phyloP scores from a whole-genome alignment of 2,329 filamentous ascomycete genomes.

The Blumeriella jaapii region DNA sequence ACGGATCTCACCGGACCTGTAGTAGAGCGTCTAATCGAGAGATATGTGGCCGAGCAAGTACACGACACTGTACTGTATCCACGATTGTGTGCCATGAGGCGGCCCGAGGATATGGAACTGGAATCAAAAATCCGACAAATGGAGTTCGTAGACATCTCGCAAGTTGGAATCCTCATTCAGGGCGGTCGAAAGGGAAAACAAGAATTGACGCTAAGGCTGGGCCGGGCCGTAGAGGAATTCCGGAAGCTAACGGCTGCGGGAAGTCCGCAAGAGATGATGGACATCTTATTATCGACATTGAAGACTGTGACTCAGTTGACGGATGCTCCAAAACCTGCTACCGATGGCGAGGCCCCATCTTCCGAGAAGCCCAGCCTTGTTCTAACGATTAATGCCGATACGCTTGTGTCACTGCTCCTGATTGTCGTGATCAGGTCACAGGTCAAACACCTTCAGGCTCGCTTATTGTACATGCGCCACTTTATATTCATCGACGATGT shows the following conservation, averaged over 20 bases:
- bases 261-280: slow-evolving; percentile 30
- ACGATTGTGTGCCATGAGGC: slow-evolving; percentile 63
- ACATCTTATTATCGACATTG: slow-evolving; percentile 36
- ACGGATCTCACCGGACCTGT: slow-evolving; percentile 87
- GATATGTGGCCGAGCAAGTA: slow-evolving; percentile 86
- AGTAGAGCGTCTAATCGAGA: slow-evolving; percentile 88
- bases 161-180: slow-evolving; percentile 80
- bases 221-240: slow-evolving; percentile 76
- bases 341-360: slow-evolving; percentile 23
- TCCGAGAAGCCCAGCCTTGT: slow-evolving; percentile 34
- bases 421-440: slow-evolving; percentile 89
- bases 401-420: slow-evolving; percentile 79
- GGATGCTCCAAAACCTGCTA: slow-evolving; percentile 33
- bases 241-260: slow-evolving; percentile 68
- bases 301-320: slow-evolving; percentile 68
- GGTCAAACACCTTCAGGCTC: slow-evolving; percentile 75
- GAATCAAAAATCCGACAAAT: slow-evolving; percentile 87
- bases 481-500: slow-evolving; percentile 98
- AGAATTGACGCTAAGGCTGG: slow-evolving; percentile 65
- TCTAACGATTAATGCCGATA: slow-evolving; percentile 67
- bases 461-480: slow-evolving; percentile 88
- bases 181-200: slow-evolving; percentile 69
- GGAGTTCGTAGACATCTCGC: slow-evolving; percentile 86
- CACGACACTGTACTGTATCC: slow-evolving; percentile 79
- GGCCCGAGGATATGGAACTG: slow-evolving; percentile 73